Conservation (phyloP, 805 yeast genomes). For the Yarrowia osloensis region DNA sequence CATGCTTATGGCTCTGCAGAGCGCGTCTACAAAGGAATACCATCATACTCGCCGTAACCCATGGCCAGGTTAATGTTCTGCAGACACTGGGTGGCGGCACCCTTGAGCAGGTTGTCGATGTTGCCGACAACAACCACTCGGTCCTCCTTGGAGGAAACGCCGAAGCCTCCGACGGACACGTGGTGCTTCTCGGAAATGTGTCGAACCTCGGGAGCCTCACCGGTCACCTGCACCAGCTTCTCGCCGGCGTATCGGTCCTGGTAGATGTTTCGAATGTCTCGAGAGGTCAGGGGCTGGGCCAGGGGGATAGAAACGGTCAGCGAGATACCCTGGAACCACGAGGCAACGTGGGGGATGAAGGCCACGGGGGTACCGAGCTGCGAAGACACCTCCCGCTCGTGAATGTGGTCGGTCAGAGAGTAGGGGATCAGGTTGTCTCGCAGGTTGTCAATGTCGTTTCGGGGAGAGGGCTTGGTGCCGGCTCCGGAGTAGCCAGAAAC, state of each 20-base stretch:
- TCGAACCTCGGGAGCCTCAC: constrained; percentile 90
- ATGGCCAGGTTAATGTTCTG: constrained; percentile 91
- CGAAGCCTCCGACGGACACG: constrained; percentile 92
- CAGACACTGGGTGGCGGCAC: constrained; percentile 98
- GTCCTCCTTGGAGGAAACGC: constrained; percentile 82
- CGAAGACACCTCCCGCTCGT: constrained; percentile 86
- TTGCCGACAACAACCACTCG: constrained; percentile 94
- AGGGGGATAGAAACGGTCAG: constrained; percentile 90
- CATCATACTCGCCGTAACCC: constrained; percentile 92
- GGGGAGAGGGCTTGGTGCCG: constrained; percentile 97
- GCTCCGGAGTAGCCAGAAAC: constrained; percentile 99
- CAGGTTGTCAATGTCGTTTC: constrained; percentile 78
- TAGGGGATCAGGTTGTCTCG: constrained; percentile 88
- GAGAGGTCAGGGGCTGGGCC: constrained; percentile 60
- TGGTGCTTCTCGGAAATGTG: constrained; percentile 95
- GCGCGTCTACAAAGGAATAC: constrained; percentile 63
- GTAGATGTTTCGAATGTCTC: constrained; percentile 81
- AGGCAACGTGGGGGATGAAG: constrained; percentile 96
- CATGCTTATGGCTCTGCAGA: background rate
- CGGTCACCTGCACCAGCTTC: constrained; percentile 77
- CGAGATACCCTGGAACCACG: constrained; percentile 98
- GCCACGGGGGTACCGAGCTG: constrained; percentile 80
- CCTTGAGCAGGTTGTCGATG: constrained; percentile 92
- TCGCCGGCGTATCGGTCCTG: constrained; percentile 88
- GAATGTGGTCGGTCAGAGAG: constrained; percentile 94